Conservation (phyloP, 345 rosid genomes). For the Ceriops zippeliana region DNA sequence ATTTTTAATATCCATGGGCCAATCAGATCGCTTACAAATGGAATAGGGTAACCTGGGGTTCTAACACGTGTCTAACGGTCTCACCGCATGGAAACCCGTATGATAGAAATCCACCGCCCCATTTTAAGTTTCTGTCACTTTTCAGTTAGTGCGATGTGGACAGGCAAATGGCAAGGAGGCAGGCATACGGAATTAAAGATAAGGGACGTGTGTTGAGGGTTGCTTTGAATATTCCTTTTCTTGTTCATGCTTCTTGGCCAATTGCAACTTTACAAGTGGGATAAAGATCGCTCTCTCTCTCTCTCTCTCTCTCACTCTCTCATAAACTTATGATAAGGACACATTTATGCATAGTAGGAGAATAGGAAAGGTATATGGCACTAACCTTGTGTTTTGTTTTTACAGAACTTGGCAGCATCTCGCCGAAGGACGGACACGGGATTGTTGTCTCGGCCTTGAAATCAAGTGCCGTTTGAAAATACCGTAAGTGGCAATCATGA, state of each 20-base stretch:
- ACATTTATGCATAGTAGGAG: neutral
- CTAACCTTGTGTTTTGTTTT: neutral
- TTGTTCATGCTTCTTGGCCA: conserved; percentile 37
- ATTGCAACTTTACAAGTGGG: conserved; percentile 19
- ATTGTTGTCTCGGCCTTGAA: no score
- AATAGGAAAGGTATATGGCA: neutral
- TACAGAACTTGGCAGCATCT: no score
- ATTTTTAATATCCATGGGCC: neutral
- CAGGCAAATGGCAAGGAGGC: neutral
- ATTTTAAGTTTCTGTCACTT: neutral
- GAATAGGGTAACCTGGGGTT: neutral
- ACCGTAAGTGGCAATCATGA: no score
- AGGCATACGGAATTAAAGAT: conserved; percentile 10
- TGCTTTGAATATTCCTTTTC: conserved; percentile 13
- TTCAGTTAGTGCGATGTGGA: neutral
- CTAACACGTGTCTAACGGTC: neutral
- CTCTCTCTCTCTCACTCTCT: no score
- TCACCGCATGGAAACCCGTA: neutral
- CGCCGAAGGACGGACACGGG: no score
- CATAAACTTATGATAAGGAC: neutral
- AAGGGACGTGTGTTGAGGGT: conserved; percentile 39
- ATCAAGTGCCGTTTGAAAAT: no score
- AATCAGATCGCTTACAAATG: neutral
- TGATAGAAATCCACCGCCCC: neutral
- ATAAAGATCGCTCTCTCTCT: neutral